phyloP scores from a whole-genome alignment of 2,329 filamentous ascomycete genomes.

The Xylariaceae sp. region DNA sequence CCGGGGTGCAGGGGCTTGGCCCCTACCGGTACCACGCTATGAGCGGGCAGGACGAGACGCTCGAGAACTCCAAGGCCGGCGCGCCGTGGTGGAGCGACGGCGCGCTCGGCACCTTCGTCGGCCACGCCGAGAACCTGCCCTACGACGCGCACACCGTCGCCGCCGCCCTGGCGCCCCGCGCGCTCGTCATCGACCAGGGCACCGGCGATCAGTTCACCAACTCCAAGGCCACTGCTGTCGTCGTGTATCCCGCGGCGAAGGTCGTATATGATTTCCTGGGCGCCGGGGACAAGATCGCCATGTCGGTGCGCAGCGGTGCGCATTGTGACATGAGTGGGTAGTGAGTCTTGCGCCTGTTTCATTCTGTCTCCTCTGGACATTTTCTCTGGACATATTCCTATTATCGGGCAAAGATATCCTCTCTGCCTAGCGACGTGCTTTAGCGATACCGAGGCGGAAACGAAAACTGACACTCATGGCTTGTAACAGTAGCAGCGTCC shows the following conservation, averaged over 20 bases:
- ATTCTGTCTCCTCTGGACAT: background rate
- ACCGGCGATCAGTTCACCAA: slow-evolving; percentile 55
- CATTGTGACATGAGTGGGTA: slow-evolving; percentile 57
- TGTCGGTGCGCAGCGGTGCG: slow-evolving; percentile 53
- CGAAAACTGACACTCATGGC: slow-evolving; percentile 10
- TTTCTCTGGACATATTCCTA: background rate
- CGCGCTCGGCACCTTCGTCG: slow-evolving; percentile 59
- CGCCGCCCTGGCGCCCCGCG: slow-evolving; percentile 62
- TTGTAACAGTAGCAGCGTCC: slow-evolving; percentile 46
- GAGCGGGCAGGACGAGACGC: slow-evolving; percentile 52
- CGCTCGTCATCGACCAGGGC: slow-evolving; percentile 62
- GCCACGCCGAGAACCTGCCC: slow-evolving; percentile 59
- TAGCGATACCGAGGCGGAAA: background rate
- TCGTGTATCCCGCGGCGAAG: slow-evolving; percentile 58
- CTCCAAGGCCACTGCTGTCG: slow-evolving; percentile 54
- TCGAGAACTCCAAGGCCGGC: slow-evolving; percentile 56
- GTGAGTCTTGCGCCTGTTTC: slow-evolving; percentile 39
- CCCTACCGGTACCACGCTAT: slow-evolving; percentile 57
- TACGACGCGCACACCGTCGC: slow-evolving; percentile 65
- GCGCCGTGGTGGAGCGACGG: slow-evolving; percentile 63
- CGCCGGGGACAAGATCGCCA: slow-evolving; percentile 54
- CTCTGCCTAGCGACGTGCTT: background rate
- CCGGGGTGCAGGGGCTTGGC: slow-evolving; percentile 60
- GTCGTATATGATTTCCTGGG: slow-evolving; percentile 61
- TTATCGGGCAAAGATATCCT: no score